These are phyloP conservation scores for Sechiopsis laciniata DNA, from an alignment of 306 rosid species.

Conservation along the genomic window DNA sequence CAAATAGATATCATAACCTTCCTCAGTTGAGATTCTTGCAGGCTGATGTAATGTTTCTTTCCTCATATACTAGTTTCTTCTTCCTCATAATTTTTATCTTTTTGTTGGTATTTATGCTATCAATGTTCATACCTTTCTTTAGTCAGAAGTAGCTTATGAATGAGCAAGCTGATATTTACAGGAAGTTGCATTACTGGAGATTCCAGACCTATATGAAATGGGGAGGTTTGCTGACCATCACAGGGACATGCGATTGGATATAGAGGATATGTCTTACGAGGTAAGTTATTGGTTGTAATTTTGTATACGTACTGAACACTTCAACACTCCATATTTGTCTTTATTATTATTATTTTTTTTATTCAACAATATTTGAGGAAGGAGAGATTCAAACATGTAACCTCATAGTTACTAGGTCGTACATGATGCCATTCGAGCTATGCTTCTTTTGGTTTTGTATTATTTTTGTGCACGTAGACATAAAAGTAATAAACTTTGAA, in stretches of 20 bases:
- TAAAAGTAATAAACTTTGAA: neutral
- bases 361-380: too few relatives aligned
- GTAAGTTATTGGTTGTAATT: conserved; percentile 32
- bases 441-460: too few relatives aligned
- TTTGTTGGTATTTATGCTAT: neutral
- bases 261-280: conserved; percentile 98
- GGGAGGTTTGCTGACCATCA: conserved; percentile 66
- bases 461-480: neutral
- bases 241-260: conserved; percentile 93
- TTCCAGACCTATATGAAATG: conserved; percentile 48
- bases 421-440: too few relatives aligned
- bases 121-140: neutral
- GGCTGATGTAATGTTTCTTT: conserved; percentile 59
- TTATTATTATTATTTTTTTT: too few relatives aligned
- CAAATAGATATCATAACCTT: conserved; percentile 54
- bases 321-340: neutral
- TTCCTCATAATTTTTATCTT: neutral
- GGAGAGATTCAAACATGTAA: too few relatives aligned
- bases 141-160: conserved; percentile 11
- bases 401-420: too few relatives aligned
- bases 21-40: conserved; percentile 63
- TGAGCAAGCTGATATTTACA: conserved; percentile 27
- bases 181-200: conserved; percentile 81
- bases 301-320: neutral
- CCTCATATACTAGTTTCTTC: conserved; percentile 6